Percentiles rank a stretch among this genome's conserved stretches.
phyloP scores from a whole-genome alignment of 1,284 basidiomycete genomes.

The Melampsora americana region DNA sequence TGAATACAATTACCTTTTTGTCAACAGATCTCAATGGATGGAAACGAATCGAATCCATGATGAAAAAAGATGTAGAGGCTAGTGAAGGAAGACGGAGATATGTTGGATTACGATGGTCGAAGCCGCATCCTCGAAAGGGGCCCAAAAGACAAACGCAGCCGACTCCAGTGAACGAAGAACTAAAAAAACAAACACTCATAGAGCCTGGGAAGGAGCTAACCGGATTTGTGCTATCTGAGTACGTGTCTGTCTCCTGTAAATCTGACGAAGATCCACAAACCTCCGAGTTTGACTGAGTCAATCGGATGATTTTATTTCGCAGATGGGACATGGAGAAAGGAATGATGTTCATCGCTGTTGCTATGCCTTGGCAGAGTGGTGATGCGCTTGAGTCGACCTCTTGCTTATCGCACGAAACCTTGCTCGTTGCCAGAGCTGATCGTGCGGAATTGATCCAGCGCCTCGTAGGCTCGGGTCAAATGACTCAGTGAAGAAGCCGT shows the following conservation, averaged over 20 bases:
- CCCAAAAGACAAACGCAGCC: slow-evolving; percentile 18
- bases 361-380: slow-evolving; percentile 43
- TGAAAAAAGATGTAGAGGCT: slow-evolving; percentile 26
- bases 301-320: neutral
- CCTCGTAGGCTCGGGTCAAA: slow-evolving; percentile 11
- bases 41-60: slow-evolving; percentile 32
- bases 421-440: slow-evolving; percentile 17
- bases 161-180: neutral
- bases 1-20: neutral
- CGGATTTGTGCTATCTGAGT: slow-evolving; percentile 38
- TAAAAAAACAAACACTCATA: neutral
- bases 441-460: slow-evolving; percentile 18
- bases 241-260: neutral
- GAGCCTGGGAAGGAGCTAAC: slow-evolving; percentile 42
- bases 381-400: slow-evolving; percentile 36
- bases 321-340: slow-evolving; percentile 41
- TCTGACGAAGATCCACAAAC: neutral
- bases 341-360: slow-evolving; percentile 33
- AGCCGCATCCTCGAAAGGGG: slow-evolving; percentile 41
- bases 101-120: slow-evolving; percentile 37
- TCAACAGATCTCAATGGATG: slow-evolving; percentile 32
- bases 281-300: neutral
- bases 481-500: slow-evolving; percentile 18
- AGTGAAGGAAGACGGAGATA: slow-evolving; percentile 19
- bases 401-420: slow-evolving; percentile 26